Percentiles rank a stretch among this genome's conserved stretches.
Conservation (phyloP, 176 grass and related monocot genomes). For the Zoysia japonica region DNA sequence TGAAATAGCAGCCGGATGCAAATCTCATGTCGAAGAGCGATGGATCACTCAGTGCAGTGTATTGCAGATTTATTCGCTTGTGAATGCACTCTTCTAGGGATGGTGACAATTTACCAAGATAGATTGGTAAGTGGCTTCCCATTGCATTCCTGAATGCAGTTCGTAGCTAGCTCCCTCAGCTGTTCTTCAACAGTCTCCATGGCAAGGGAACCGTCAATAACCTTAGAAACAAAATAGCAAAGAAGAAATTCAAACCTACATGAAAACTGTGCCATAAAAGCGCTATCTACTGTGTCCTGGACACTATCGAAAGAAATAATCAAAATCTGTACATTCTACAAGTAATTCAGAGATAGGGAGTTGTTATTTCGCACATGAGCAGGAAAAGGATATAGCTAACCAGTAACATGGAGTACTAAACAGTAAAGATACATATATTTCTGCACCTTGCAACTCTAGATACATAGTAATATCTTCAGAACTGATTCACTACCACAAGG, state of each 20-base stretch:
- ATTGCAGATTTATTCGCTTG: not conserved
- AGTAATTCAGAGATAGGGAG: not conserved
- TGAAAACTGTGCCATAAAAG: not conserved
- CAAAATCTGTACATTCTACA: not conserved
- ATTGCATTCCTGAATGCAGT: conserved; percentile 56
- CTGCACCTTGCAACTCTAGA: conserved; percentile 13
- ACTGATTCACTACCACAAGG: not conserved
- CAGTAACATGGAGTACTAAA: not conserved
- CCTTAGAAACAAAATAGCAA: conserved; percentile 33
- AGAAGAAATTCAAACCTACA: not conserved
- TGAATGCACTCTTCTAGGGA: conserved; percentile 1
- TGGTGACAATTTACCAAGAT: conserved; percentile 23
- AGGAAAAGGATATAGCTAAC: not conserved
- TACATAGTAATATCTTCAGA: not conserved
- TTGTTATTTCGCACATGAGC: not conserved
- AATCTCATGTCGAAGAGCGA: not conserved
- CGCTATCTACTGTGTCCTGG: not conserved
- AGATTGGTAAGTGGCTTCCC: conserved; percentile 60
- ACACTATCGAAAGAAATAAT: not conserved
- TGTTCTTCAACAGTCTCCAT: conserved; percentile 77
- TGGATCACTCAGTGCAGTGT: not conserved
- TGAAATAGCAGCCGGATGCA: not conserved
- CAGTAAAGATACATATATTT: not conserved
- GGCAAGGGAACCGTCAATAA: conserved; percentile 63
- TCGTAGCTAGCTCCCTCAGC: conserved; percentile 55